phyloP scores from a whole-genome alignment of 129 eudicot species.

The Chrysanthemum seticuspe region DNA sequence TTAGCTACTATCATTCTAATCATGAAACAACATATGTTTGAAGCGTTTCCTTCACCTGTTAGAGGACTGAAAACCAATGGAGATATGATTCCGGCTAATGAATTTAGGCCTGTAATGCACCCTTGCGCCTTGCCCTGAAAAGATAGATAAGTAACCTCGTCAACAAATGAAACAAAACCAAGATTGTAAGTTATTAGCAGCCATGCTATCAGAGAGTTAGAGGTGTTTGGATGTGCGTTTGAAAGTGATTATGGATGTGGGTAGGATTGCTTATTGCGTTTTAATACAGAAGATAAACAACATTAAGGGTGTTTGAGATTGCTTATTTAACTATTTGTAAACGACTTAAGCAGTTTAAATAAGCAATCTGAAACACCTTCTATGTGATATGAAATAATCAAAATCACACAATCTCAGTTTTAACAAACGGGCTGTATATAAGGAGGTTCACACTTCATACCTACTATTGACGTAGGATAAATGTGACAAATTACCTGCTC shows the following conservation, averaged over 20 bases:
- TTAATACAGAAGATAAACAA: no score
- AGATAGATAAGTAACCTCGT: not conserved
- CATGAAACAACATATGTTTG: not conserved
- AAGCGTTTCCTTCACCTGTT: slow-evolving; percentile 47
- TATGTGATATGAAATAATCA: not conserved
- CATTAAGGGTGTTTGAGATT: no score
- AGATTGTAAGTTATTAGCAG: no score
- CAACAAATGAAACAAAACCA: not conserved
- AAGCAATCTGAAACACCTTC: not conserved
- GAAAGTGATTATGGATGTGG: no score
- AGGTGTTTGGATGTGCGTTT: no score
- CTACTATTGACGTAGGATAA: not conserved
- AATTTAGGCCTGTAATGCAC: slow-evolving; percentile 1
- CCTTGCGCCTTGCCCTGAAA: slow-evolving; percentile 15
- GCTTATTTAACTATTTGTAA: not conserved
- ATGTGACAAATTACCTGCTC: slow-evolving; percentile 54
- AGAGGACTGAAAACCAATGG: slow-evolving; percentile 25
- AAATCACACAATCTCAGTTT: no score
- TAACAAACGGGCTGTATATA: no score
- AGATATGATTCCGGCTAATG: slow-evolving; percentile 13
- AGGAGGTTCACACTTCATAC: no score
- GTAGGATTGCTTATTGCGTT: no score
- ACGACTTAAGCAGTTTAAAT: not conserved
- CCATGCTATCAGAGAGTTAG: no score
- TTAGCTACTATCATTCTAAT: slow-evolving; percentile 17